These are phyloP conservation scores for Fusarium nygamai DNA, from an alignment of 2,329 filamentous ascomycete species.

Conservation along the genomic window DNA sequence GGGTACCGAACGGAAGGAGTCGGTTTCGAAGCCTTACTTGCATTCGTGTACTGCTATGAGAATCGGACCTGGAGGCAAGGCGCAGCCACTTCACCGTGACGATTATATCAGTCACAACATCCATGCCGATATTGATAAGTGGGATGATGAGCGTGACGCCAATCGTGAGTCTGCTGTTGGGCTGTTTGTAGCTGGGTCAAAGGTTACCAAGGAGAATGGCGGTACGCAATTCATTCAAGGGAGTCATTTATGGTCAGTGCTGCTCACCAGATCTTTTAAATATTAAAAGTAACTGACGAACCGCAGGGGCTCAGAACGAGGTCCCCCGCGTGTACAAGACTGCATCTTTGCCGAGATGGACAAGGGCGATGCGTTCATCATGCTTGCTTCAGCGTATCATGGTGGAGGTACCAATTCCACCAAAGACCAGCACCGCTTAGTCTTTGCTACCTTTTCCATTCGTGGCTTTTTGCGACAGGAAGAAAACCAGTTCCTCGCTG, in stretches of 20 bases:
- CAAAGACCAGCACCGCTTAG: constrained; percentile 8
- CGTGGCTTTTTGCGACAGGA: constrained; percentile 24
- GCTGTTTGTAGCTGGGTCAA: constrained; percentile 3
- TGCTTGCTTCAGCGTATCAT: constrained; percentile 27
- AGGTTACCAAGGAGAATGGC: constrained; percentile 12
- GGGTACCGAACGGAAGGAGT: constrained; percentile 23
- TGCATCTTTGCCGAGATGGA: constrained; percentile 27
- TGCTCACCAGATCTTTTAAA: rapidly evolving
- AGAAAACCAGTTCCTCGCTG: constrained; percentile 26
- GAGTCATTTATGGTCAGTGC: constrained; percentile 20
- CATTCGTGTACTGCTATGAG: constrained; percentile 25
- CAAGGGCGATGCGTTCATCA: constrained; percentile 28
- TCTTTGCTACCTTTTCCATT: constrained; percentile 14
- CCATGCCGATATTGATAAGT: not conserved
- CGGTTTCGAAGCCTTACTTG: constrained; percentile 25
- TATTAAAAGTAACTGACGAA: not conserved
- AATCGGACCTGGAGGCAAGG: constrained; percentile 25
- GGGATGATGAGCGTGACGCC: not conserved
- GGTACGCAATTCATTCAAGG: constrained; percentile 27
- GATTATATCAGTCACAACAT: constrained; percentile 30
- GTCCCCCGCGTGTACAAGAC: constrained; percentile 10
- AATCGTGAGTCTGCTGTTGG: constrained; percentile 4
- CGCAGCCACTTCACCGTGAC: constrained; percentile 31
- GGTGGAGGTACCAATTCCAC: constrained; percentile 21
- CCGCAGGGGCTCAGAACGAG: not conserved